These are phyloP conservation scores for Cokeromyces recurvatus DNA, from an alignment of 371 early-diverging fungal species.

Conservation along the genomic window DNA sequence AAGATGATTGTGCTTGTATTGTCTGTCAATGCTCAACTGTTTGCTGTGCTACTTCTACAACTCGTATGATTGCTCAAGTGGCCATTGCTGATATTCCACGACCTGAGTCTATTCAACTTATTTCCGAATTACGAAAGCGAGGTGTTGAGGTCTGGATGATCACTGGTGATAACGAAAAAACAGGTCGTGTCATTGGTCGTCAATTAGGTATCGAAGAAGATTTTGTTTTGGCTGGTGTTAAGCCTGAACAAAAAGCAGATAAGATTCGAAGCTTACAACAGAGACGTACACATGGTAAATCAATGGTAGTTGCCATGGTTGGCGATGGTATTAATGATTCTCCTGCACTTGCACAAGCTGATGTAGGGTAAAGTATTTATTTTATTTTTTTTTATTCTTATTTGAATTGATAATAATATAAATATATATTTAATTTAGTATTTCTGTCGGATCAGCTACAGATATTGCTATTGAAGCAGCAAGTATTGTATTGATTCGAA, in stretches of 20 bases:
- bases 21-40: slow-evolving; percentile 44
- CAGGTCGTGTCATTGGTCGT: slow-evolving; percentile 55
- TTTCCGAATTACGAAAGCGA: slow-evolving; percentile 36
- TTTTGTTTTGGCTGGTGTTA: slow-evolving; percentile 51
- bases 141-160: slow-evolving; percentile 70
- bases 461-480: slow-evolving; percentile 82
- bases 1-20: slow-evolving; percentile 43
- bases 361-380: slow-evolving; percentile 58
- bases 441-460: slow-evolving; percentile 73
- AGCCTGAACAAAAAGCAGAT: slow-evolving; percentile 65
- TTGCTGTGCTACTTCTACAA: slow-evolving; percentile 31
- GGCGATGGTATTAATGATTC: slow-evolving; percentile 98
- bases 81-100: slow-evolving; percentile 56
- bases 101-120: slow-evolving; percentile 46
- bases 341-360: slow-evolving; percentile 84
- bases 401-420: too few species aligned
- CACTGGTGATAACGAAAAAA: slow-evolving; percentile 63
- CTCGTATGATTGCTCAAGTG: slow-evolving; percentile 48
- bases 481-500: slow-evolving; percentile 67
- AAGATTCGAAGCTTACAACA: slow-evolving; percentile 58
- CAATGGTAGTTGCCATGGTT: slow-evolving; percentile 82
- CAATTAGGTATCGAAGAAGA: slow-evolving; percentile 55
- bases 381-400: not conserved
- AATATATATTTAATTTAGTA: slow-evolving; percentile 3
- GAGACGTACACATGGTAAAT: slow-evolving; percentile 28